A percentile compares a stretch with the other conserved stretches of the same genome.
phyloP scores from a whole-genome alignment of 352 stramenopile genomes.

The Pythium oligandrum region DNA sequence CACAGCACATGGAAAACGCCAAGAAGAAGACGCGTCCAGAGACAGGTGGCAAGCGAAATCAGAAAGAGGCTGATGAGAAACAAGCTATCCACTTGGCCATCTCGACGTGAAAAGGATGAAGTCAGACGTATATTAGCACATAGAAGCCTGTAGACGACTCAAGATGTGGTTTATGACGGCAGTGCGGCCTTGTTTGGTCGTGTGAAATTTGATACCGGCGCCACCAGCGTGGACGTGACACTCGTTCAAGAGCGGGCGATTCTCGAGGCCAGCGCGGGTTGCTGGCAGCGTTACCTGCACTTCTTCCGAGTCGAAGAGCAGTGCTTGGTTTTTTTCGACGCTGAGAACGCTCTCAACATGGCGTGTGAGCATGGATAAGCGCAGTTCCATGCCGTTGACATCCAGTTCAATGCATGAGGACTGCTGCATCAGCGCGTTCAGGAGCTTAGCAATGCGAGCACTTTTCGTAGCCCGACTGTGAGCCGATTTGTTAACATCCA shows the following conservation, averaged over 20 bases:
- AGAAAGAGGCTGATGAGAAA: constrained; percentile 4
- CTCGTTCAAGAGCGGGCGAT: constrained; percentile 45
- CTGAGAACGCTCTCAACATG: no score
- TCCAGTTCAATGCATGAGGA: constrained; percentile 50
- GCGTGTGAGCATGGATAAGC: constrained; percentile 34
- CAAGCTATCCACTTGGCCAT: constrained; percentile 49
- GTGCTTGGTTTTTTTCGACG: background rate
- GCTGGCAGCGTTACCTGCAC: constrained; percentile 31
- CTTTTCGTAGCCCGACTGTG: no score
- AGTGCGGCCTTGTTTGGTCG: constrained; percentile 48
- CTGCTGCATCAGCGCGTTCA: constrained; percentile 52
- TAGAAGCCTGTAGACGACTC: constrained; percentile 5
- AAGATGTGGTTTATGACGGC: constrained; percentile 50
- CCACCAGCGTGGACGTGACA: constrained; percentile 44
- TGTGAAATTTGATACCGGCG: constrained; percentile 41
- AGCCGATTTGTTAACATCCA: no score
- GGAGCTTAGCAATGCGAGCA: constrained; percentile 32
- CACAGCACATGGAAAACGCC: constrained; percentile 26
- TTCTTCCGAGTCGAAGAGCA: constrained; percentile 38
- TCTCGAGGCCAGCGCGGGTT: constrained; percentile 27
- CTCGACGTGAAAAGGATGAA: constrained; percentile 34
- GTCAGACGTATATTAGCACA: background rate
- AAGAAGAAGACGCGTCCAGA: constrained; percentile 10
- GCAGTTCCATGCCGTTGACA: constrained; percentile 36
- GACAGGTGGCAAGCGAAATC: constrained; percentile 9